Evolutionary conservation across 2,329 filamentous ascomycete species (phyloP), one percentile per base, ranked within the genome.

Genomic region (Scorias spongiosa): DNA sequence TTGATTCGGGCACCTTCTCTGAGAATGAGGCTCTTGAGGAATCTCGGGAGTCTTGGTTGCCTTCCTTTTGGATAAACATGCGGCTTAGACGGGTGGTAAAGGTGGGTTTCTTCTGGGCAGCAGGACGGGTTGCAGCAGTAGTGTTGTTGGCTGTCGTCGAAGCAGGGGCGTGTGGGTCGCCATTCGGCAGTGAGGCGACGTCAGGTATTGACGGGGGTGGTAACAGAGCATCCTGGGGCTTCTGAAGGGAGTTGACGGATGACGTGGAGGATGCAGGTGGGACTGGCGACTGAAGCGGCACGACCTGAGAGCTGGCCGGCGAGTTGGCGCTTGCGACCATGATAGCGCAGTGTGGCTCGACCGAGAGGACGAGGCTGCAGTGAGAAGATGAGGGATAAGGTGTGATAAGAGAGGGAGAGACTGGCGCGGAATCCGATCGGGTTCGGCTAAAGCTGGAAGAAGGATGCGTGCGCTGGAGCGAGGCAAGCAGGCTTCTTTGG

Each of bases 11-110:
- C 10, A 42, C 5, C 28, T 42, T 42, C 3, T 42, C 40, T 40
- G 12, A 3, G 12, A 40, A 12, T n/a, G 15, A 18, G 26, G 20
- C 10, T n/a, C n/a, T 30, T 20, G 38, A 14, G 12, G 38, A 40
- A 11, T 49, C 49, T 26, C 45, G 18, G 10, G 29, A 34, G 5
- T 29, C 17, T 18, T 47, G 45, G 32, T 48, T 48, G 29, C 46
- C 38, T 29, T 61, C 63, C 37, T 57, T 57, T 28, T 59, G 53
- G 30, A 62, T 63, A 51, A 66, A 66, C 62, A 66, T 66, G 48
- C 64, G 60, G 48, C 56, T 61, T 28, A 66, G 48, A 12, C 64
- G 61, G 39, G 58, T 54, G 32, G 57, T 61, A 51, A 65, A 57
- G 29, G 57, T 63, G 5, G 61, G 57, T 46, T 60, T 63, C 51